A percentile compares a stretch with the other conserved stretches of the same genome.
These are phyloP conservation scores for Tulasnella sp. DNA, from an alignment of 768 basidiomycete genomes.

Conservation along the genomic window DNA sequence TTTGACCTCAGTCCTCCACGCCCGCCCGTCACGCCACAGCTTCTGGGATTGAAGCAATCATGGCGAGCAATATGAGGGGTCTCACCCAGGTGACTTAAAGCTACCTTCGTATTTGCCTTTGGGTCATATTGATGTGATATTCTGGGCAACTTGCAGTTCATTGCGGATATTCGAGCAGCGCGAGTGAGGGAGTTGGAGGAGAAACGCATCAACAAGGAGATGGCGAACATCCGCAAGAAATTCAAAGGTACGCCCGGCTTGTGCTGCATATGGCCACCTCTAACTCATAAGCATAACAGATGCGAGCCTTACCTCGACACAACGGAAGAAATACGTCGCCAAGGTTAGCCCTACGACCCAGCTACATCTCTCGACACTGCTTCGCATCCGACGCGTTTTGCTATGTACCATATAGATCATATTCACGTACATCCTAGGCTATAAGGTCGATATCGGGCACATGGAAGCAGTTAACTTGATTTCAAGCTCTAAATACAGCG, in stretches of 20 bases:
- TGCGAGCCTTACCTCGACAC: constrained; percentile 36
- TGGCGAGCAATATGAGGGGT: constrained; percentile 89
- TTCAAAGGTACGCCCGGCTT: constrained; percentile 65
- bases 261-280: background rate
- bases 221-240: constrained; percentile 98
- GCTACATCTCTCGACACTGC: no score
- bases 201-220: constrained; percentile 98
- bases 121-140: background rate
- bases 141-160: constrained; percentile 51
- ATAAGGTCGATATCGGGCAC: constrained; percentile 97
- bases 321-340: constrained; percentile 96
- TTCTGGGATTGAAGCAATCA: constrained; percentile 33
- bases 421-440: constrained; percentile 97
- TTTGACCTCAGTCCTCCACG: no score
- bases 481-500: constrained; percentile 88
- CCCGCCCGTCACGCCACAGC: no score
- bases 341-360: constrained; percentile 33
- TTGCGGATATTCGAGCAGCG: constrained; percentile 96
- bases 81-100: constrained; percentile 65
- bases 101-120: constrained; percentile 10
- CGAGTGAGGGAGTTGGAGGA: constrained; percentile 94
- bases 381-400: no score
- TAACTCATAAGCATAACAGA: constrained; percentile 1
- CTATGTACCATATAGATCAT: constrained; percentile 52
- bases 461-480: constrained; percentile 99